These are phyloP conservation scores for Skeletonema menzelii DNA, from an alignment of 108 stramenopile species.

Conservation along the genomic window DNA sequence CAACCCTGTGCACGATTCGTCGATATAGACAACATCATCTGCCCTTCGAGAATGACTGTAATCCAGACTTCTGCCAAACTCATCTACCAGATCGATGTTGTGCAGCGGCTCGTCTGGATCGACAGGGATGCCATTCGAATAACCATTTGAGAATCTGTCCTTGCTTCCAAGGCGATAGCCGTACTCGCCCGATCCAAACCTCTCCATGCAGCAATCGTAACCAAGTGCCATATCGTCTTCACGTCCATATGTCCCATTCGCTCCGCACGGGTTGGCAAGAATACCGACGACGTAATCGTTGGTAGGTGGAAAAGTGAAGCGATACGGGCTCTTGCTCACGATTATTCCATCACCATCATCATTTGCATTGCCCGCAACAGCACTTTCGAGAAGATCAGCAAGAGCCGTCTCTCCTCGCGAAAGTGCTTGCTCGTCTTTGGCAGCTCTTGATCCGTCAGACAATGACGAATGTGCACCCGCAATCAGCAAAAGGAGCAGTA, in stretches of 20 bases:
- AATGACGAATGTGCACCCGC: not conserved
- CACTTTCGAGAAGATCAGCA: constrained; percentile 14
- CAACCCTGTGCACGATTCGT: constrained; percentile 35
- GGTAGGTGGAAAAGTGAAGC: constrained; percentile 27
- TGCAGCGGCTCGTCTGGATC: constrained; percentile 46
- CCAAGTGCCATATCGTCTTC: constrained; percentile 34
- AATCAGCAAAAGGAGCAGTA: not conserved
- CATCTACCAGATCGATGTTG: constrained; percentile 55
- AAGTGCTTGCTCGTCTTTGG: constrained; percentile 2
- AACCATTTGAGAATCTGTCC: constrained; percentile 33
- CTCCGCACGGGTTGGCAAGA: constrained; percentile 49
- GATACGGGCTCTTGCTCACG: constrained; percentile 1
- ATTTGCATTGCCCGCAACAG: constrained; percentile 11
- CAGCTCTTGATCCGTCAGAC: not conserved
- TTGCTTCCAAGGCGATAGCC: constrained; percentile 20
- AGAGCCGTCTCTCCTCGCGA: constrained; percentile 24
- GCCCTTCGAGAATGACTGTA: constrained; percentile 37
- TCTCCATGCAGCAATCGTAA: constrained; percentile 42
- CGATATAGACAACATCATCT: constrained; percentile 50
- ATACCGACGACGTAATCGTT: constrained; percentile 41
- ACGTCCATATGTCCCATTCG: constrained; percentile 43
- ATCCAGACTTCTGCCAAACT: constrained; percentile 23
- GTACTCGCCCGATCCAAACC: constrained; percentile 50
- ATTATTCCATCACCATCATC: not conserved
- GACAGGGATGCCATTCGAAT: constrained; percentile 30